phyloP scores from a whole-genome alignment of 331 rosid genomes.

The Quercus lobata region DNA sequence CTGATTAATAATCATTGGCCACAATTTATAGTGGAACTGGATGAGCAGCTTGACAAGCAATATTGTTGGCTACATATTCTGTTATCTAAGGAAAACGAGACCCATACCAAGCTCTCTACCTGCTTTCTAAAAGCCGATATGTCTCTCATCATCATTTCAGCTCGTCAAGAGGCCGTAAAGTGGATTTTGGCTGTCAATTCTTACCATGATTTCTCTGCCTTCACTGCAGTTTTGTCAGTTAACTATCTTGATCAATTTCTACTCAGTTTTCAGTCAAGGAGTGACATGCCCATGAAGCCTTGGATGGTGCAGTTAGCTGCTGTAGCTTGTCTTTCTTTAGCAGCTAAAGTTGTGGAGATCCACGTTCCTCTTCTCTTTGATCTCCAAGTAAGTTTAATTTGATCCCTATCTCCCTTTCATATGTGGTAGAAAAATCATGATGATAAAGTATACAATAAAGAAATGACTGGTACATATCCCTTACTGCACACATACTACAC shows the following conservation, averaged over 20 bases:
- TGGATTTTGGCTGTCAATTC: not conserved
- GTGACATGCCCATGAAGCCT: not conserved
- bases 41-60: not conserved
- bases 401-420: too few relatives aligned
- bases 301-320: constrained; percentile 1
- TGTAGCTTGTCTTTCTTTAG: not conserved
- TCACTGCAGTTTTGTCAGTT: not conserved
- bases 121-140: not conserved
- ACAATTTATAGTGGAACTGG: not conserved
- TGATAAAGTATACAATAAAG: too few relatives aligned
- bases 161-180: not conserved
- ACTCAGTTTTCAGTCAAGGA: too few relatives aligned
- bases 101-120: not conserved
- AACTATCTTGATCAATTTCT: constrained; percentile 2
- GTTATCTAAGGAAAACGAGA: not conserved
- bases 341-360: not conserved
- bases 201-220: not conserved
- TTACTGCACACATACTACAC: too few relatives aligned
- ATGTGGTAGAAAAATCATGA: too few relatives aligned
- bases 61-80: not conserved
- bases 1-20: not conserved
- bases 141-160: not conserved
- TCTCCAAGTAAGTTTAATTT: not conserved
- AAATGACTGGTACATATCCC: too few relatives aligned
- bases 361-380: not conserved